phyloP scores from a whole-genome alignment of 1,139 yeast genomes.

The Dujonia santamariae region DNA sequence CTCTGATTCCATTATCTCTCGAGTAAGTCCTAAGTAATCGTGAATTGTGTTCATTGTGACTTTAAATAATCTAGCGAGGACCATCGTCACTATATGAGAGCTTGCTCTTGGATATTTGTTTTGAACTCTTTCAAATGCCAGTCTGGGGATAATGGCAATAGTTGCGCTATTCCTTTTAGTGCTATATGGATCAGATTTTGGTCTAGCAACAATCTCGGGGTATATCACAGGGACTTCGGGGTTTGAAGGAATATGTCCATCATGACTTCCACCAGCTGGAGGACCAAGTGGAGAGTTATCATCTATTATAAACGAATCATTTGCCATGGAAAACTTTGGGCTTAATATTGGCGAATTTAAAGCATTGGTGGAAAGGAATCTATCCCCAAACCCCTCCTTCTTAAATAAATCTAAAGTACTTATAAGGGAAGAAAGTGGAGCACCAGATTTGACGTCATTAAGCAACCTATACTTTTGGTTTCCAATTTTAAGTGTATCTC shows the following conservation, averaged over 20 bases:
- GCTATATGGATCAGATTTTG: slow-evolving; percentile 32
- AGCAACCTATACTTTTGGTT: slow-evolving; percentile 67
- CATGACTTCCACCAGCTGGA: too few species aligned
- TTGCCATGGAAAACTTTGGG: slow-evolving; percentile 3
- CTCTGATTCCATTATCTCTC: slow-evolving; percentile 80
- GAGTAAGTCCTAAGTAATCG: slow-evolving; percentile 78
- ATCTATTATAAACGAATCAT: slow-evolving; percentile 1
- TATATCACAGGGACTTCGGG: slow-evolving; percentile 8
- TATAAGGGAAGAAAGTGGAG: slow-evolving; percentile 79
- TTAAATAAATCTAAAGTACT: slow-evolving; percentile 67
- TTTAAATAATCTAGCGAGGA: slow-evolving; percentile 77
- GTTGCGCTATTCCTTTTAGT: too few species aligned
- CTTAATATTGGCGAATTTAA: slow-evolving; percentile 4
- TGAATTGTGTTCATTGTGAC: slow-evolving; percentile 92
- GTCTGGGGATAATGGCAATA: slow-evolving; percentile 86
- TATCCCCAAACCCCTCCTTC: not conserved
- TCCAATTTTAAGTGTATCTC: slow-evolving; percentile 36
- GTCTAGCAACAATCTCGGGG: slow-evolving; percentile 58
- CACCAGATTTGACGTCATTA: slow-evolving; percentile 82
- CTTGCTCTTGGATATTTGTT: slow-evolving; percentile 82
- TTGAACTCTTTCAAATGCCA: slow-evolving; percentile 74
- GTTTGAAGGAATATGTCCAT: not conserved
- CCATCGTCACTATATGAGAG: slow-evolving; percentile 92
- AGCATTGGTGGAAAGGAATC: not conserved
- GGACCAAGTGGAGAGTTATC: slow-evolving; percentile 1